phyloP scores from a whole-genome alignment of 2,329 filamentous ascomycete species.

The Beauveria medogensis region DNA sequence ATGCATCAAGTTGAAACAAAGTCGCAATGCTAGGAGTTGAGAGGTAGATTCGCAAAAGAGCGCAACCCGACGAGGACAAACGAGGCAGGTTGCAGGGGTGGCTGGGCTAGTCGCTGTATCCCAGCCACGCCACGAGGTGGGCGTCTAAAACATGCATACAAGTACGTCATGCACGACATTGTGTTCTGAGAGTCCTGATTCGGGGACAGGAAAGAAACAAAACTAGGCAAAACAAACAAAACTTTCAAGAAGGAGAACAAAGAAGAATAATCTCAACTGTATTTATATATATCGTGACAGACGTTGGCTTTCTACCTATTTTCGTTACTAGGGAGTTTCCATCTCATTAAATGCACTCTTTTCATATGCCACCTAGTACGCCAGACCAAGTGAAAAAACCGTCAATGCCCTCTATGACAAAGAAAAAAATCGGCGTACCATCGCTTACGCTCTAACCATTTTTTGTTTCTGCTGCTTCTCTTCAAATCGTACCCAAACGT shows the following conservation, averaged over 20 bases:
- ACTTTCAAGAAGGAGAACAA: neutral
- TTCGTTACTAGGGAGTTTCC: constrained; percentile 8
- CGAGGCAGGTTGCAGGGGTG: neutral
- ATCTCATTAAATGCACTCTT: constrained; percentile 8
- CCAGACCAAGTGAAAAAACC: constrained; percentile 8
- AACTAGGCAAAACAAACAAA: neutral
- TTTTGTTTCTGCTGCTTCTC: neutral
- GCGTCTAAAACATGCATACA: neutral
- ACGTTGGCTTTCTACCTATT: constrained; percentile 9
- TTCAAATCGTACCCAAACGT: neutral
- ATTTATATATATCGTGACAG: constrained; percentile 5
- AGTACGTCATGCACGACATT: no score
- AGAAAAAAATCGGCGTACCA: neutral
- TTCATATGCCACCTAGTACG: constrained; percentile 6
- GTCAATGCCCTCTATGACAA: constrained; percentile 2
- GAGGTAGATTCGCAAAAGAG: no score
- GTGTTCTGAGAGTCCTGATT: no score
- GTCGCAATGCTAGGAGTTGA: no score
- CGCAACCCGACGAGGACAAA: no score
- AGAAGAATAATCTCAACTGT: neutral
- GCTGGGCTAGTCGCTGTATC: neutral
- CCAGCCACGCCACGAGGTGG: no score
- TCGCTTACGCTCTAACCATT: constrained; percentile 1
- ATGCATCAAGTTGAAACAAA: no score
- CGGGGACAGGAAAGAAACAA: neutral